phyloP scores from a whole-genome alignment of 129 eudicot species.

The Arctium minus region DNA sequence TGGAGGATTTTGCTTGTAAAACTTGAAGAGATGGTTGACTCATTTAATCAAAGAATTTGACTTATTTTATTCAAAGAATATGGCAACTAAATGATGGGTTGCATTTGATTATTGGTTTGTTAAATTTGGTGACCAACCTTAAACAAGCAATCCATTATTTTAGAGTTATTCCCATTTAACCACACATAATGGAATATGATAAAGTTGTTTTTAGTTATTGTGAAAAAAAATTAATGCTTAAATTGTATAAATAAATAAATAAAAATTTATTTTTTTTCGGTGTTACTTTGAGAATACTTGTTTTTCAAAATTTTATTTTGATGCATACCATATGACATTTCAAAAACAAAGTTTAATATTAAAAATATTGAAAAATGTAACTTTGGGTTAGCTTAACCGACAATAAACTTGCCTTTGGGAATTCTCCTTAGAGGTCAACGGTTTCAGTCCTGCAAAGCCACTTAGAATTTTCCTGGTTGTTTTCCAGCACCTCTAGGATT shows the following conservation, averaged over 20 bases:
- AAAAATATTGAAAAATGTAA: too few species aligned
- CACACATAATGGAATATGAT: background rate
- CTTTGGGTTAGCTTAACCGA: too few species aligned
- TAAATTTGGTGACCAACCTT: constrained; percentile 23
- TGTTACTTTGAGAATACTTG: background rate
- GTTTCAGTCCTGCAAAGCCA: too few species aligned
- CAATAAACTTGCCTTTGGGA: too few species aligned
- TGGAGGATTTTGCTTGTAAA: constrained; percentile 33
- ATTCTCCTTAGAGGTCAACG: too few species aligned
- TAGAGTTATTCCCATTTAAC: background rate
- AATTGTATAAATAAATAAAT: background rate
- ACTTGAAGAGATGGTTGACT: background rate
- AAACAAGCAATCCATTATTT: background rate
- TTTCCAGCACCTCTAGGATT: too few species aligned
- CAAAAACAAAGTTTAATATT: too few species aligned
- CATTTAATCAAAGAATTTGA: constrained; percentile 5
- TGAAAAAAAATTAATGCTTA: background rate
- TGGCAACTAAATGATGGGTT: background rate
- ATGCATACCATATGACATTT: too few species aligned
- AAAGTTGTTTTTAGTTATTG: too few species aligned
- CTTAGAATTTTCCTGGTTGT: too few species aligned
- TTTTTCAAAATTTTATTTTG: too few species aligned
- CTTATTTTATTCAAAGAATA: background rate
- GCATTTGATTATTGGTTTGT: constrained; percentile 7
- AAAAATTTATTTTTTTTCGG: background rate